Conservation (phyloP, 1,284 basidiomycete genomes). For the Ustilago bromivora region DNA sequence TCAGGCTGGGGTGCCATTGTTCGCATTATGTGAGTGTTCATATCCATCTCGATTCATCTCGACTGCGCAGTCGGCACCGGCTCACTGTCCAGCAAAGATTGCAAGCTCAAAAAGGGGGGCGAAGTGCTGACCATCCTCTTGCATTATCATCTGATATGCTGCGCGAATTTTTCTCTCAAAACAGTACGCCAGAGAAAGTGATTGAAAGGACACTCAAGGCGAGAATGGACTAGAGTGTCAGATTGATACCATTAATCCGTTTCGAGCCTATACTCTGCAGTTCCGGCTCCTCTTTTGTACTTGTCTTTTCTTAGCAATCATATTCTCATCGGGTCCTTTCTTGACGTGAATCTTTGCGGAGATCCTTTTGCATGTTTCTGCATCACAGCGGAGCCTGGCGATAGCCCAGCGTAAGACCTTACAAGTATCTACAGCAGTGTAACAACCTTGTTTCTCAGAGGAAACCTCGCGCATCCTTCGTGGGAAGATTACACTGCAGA, state of each 20-base stretch:
- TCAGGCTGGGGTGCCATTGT: constrained; percentile 98
- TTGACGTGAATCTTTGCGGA: background rate
- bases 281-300: constrained; percentile 26
- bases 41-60: background rate
- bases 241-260: background rate
- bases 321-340: background rate
- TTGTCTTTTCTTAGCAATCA: constrained; percentile 31
- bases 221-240: constrained; percentile 80
- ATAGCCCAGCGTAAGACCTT: background rate
- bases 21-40: constrained; percentile 85
- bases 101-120: background rate
- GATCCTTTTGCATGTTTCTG: background rate
- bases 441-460: too few relatives aligned
- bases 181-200: constrained; percentile 67
- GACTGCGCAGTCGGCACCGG: background rate
- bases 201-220: constrained; percentile 66
- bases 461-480: too few relatives aligned
- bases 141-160: background rate
- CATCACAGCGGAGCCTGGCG: background rate
- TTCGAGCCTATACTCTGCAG: background rate
- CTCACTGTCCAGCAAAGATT: background rate
- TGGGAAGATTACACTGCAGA: too few relatives aligned
- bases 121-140: background rate
- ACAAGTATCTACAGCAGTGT: too few relatives aligned
- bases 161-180: background rate